A percentile compares a stretch with the other conserved stretches of the same genome.
phyloP scores from a whole-genome alignment of 2,329 filamentous ascomycete genomes.

The Microdochium bolleyi region DNA sequence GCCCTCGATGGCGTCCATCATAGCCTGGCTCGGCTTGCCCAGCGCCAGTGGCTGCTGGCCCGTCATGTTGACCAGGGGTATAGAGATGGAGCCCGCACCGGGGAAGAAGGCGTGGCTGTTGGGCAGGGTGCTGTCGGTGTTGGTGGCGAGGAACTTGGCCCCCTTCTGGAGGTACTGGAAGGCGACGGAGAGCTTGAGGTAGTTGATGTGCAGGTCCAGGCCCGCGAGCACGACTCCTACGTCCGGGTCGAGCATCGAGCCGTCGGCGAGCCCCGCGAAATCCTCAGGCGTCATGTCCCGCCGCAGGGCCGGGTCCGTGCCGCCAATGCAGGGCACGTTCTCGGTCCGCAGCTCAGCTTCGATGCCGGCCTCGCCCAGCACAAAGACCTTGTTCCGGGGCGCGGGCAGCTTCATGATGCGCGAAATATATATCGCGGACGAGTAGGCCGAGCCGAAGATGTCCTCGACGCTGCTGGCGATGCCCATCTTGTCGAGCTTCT shows the following conservation, averaged over 20 bases:
- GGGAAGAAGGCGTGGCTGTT: conserved; percentile 79
- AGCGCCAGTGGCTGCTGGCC: conserved; percentile 65
- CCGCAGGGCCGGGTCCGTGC: conserved; percentile 71
- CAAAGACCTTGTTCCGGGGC: conserved; percentile 86
- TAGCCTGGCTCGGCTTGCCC: conserved; percentile 94
- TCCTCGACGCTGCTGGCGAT: conserved; percentile 80
- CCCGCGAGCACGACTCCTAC: conserved; percentile 86
- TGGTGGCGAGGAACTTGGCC: conserved; percentile 86
- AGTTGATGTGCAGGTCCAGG: conserved; percentile 91
- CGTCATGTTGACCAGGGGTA: conserved; percentile 68
- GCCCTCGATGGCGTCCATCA: conserved; percentile 98
- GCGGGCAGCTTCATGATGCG: conserved; percentile 75
- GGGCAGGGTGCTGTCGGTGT: conserved; percentile 84
- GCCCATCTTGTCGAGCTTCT: conserved; percentile 76
- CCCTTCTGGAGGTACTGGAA: conserved; percentile 80
- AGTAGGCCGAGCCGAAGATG: conserved; percentile 94
- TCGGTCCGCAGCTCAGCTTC: conserved; percentile 82
- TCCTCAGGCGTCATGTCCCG: conserved; percentile 76
- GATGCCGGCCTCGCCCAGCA: conserved; percentile 84
- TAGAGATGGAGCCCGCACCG: conserved; percentile 76
- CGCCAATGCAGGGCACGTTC: conserved; percentile 72
- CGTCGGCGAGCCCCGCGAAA: conserved; percentile 69
- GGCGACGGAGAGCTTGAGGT: conserved; percentile 79
- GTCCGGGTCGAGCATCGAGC: conserved; percentile 71
- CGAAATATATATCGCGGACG: conserved; percentile 89